Base-by-base conservation (phyloP, 768 basidiomycete genomes). In the Boletellus ananiceps region DNA sequence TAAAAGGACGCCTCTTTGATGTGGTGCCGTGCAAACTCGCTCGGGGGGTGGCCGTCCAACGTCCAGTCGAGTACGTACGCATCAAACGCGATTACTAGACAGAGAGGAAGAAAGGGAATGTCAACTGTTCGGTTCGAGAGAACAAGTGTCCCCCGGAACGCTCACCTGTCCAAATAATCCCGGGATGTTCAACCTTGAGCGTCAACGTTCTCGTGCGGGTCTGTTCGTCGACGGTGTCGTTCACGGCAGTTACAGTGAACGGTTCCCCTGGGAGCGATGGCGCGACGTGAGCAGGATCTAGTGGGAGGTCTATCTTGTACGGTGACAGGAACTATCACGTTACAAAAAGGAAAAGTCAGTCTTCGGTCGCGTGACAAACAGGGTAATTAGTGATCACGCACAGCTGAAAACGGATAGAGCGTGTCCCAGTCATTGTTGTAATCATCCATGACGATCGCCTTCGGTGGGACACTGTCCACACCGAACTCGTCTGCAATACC, bases 1-100 rank as follows among this genome's bases (percentile, higher is more conserved):
- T 90, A 91, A 66, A 88, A 91, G 2, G 93, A 92, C 0, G 81
- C 91, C 64, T 94, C 91, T 63, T 93, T 96, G 69, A 97, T 80
- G 58, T 93, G 89, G 61, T 98, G 95, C 8, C 93, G 78, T 7
- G 78, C 79, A 56, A 76, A 71, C 49, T 88, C 86, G 45, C 81
- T 67, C 0, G 91, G 89, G 1, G 95, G 93, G 47, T 81, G 79
- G 53, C 83, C 73, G 55, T 91, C 87, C 33, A 93, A 73, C 14
- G 80, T 83, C 94, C 94, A 97, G 46, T 78, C 68, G 8, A 94
- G 66, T 13, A 97, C 89, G 51, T 94, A 86, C 0, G 91, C 94
- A 42, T 94, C 88, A 61, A 98, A 96, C 0, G 93, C 87, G 46
- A 98, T 78, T 4, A 88, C 92, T 82, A 58, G 36, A 46, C 11